Evolutionary conservation across 2,329 filamentous ascomycete species (phyloP), one percentile per base, ranked within the genome.

Genomic region (Fusarium sp.): DNA sequence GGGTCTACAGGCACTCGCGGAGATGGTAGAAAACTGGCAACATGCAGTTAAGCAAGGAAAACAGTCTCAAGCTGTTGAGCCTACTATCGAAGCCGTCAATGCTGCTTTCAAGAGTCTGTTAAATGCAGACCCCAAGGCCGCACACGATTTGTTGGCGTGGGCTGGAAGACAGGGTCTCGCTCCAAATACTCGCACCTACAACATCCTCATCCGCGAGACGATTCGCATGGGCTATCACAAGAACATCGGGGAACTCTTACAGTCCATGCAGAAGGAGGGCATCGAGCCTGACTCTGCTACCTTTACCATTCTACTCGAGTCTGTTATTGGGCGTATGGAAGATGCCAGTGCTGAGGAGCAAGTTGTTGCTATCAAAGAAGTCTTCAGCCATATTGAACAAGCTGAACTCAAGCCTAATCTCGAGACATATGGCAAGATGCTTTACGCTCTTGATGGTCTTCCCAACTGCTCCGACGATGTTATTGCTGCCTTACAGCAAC

Each of bases 261-360:
- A 82, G 8, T 82, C 86, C 61, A 95, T 95, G 93, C 82, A 87
- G 44, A 72, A 79, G 6, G 81, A 86, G 22, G 85, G 85, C 6
- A 80, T 94, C 35, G 74, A 85, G 36, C 88, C 91, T 2, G 90
- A 95, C 79, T 84, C 87, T n/a, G 88, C 87, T 11, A 96, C 94
- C 1, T 94, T 93, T 80, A 93, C 90, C 28, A 90, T 94, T 70
- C 86, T 96, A 64, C 84, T 96, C 13, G 90, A 92, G 47, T 88
- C 87, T 77, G 81, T 89, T 69, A 83, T 89, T 76, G 78, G 83
- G 70, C 75, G 81, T 45, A 81, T 89, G 42, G 64, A 77, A 35
- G 78, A 85, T 44, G 54, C 77, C 53, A 79, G 83, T 5, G 80
- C 85, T 0, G 80, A 84, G 17, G 85, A 90, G 61, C 90, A 92